These are phyloP conservation scores for Colletotrichum godetiae DNA, from an alignment of 2,329 filamentous ascomycete species.

Conservation along the genomic window DNA sequence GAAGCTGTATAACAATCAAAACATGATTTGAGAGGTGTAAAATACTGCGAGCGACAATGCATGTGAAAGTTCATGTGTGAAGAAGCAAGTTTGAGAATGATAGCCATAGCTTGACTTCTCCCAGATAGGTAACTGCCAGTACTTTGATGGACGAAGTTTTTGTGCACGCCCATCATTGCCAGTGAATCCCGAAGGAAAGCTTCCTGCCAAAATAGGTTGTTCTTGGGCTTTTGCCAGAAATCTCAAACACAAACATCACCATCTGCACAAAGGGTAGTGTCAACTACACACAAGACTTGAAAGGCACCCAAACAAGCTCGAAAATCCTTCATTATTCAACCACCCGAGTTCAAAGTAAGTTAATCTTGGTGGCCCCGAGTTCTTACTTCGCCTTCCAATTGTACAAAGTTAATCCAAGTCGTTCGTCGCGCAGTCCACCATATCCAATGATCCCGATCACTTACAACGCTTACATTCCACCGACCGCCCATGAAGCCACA, in stretches of 20 bases:
- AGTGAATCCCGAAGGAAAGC: not conserved
- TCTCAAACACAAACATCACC: not conserved
- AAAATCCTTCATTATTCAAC: not conserved
- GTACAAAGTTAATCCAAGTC: not conserved
- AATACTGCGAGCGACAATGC: not conserved
- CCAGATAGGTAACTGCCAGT: not conserved
- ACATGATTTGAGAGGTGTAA: not conserved
- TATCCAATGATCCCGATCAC: not conserved
- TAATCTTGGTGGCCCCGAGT: not conserved
- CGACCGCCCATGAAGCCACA: not conserved
- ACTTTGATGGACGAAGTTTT: not conserved
- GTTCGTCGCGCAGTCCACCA: not conserved
- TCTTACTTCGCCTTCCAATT: not conserved
- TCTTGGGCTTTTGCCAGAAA: not conserved
- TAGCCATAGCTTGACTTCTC: not conserved
- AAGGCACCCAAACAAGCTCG: not conserved
- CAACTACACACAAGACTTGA: not conserved
- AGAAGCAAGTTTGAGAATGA: not conserved
- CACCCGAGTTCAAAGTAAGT: not conserved
- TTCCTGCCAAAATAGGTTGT: not conserved
- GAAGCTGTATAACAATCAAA: not conserved
- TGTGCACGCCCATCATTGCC: not conserved
- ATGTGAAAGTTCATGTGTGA: not conserved
- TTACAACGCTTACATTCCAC: not conserved
- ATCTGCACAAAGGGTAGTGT: not conserved